Conservation (phyloP, 805 yeast species). For the Kluyveromyces dobzhanskii region DNA sequence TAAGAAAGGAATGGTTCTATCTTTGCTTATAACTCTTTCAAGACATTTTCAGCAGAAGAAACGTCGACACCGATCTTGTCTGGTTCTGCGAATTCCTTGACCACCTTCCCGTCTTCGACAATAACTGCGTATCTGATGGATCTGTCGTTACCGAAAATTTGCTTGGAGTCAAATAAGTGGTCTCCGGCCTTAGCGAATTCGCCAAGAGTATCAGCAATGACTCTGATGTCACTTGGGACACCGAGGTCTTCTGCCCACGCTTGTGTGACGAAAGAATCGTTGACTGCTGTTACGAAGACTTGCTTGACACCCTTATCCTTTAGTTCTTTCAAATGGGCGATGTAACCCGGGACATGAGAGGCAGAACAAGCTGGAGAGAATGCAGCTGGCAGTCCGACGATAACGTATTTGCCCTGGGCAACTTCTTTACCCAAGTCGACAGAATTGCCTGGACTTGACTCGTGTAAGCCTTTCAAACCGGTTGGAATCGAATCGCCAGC, state of each 20-base stretch:
- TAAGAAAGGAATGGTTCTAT: too few species aligned
- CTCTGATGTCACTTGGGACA: slow-evolving; percentile 33
- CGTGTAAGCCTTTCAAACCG: slow-evolving; percentile 38
- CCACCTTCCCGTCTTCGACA: slow-evolving; percentile 67
- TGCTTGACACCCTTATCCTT: slow-evolving; percentile 55
- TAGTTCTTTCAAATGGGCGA: slow-evolving; percentile 43
- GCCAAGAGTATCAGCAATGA: slow-evolving; percentile 76
- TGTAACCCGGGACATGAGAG: slow-evolving; percentile 63
- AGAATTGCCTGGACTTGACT: slow-evolving; percentile 56
- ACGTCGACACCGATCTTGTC: slow-evolving; percentile 65
- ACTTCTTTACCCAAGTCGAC: slow-evolving; percentile 46
- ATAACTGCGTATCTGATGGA: slow-evolving; percentile 68
- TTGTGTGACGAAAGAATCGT: slow-evolving; percentile 77
- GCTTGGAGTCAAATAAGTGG: slow-evolving; percentile 64
- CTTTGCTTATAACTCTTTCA: slow-evolving; percentile 17
- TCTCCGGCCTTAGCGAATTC: slow-evolving; percentile 61
- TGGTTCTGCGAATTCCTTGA: slow-evolving; percentile 64
- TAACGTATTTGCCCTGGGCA: slow-evolving; percentile 40
- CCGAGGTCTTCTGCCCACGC: slow-evolving; percentile 60
- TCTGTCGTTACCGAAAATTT: slow-evolving; percentile 69
- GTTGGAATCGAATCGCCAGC: slow-evolving; percentile 61
- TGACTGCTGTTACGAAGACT: slow-evolving; percentile 66
- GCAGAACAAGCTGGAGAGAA: slow-evolving; percentile 75
- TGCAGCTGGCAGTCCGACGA: slow-evolving; percentile 72
- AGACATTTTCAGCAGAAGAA: slow-evolving; percentile 33